phyloP scores from a whole-genome alignment of 148 eudicot genomes.

The Persicaria tinctoria region DNA sequence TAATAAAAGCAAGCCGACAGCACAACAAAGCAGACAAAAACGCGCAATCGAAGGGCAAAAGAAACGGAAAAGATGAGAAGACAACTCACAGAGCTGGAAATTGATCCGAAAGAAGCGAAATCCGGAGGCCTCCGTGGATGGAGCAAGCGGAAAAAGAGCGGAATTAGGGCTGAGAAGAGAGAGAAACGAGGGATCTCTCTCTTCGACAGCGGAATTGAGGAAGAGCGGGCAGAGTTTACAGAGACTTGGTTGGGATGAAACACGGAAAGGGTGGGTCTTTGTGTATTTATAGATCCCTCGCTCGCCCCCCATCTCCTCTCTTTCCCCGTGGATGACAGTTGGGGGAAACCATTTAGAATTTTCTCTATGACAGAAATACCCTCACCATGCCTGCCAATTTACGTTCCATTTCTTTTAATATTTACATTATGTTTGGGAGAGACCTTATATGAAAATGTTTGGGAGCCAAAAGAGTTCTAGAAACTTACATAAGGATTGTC shows the following conservation, averaged over 20 bases:
- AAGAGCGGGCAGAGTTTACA: neutral
- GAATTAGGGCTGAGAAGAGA: neutral
- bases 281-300: conserved; percentile 3
- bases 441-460: too few species aligned
- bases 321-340: conserved; percentile 11
- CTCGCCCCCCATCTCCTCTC: neutral
- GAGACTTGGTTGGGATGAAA: neutral
- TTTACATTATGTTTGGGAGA: too few species aligned
- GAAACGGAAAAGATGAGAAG: neutral
- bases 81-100: neutral
- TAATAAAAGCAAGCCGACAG: neutral
- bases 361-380: neutral
- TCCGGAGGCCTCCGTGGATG: neutral
- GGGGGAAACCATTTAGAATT: neutral
- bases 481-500: too few species aligned
- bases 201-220: neutral
- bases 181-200: too few species aligned
- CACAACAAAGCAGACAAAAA: neutral
- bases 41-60: neutral
- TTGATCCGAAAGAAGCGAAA: neutral
- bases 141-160: neutral
- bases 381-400: neutral
- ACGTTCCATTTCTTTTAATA: neutral
- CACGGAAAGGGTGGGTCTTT: neutral
- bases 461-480: too few species aligned